phyloP scores from a whole-genome alignment of 345 rosid species.

The Isatis tinctoria region DNA sequence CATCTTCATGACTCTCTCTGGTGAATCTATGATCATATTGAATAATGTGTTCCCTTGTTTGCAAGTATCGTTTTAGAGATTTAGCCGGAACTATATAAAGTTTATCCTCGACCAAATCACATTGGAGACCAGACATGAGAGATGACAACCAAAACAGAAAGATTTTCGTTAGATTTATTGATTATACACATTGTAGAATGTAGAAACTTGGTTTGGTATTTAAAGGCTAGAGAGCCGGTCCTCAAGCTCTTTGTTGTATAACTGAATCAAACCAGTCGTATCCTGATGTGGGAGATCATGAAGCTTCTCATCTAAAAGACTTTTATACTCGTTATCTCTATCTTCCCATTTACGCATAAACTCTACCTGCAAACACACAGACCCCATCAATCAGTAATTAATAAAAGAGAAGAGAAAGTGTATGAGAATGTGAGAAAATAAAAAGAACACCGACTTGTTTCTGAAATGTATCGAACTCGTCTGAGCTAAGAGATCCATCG shows the following conservation, averaged over 20 bases:
- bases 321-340: conserved; percentile 54
- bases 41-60: not conserved
- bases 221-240: conserved; percentile 44
- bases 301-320: conserved; percentile 63
- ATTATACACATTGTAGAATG: not conserved
- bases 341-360: conserved; percentile 66
- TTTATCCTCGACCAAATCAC: not conserved
- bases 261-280: conserved; percentile 51
- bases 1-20: too few relatives aligned
- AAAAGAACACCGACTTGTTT: conserved; percentile 51
- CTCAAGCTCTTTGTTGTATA: conserved; percentile 57
- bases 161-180: not conserved
- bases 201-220: conserved; percentile 8
- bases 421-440: not conserved
- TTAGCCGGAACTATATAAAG: not conserved
- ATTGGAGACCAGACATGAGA: not conserved
- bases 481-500: conserved; percentile 90
- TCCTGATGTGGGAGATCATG: conserved; percentile 37
- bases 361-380: conserved; percentile 52
- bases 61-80: too few relatives aligned
- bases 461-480: conserved; percentile 78
- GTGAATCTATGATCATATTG: not conserved
- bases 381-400: not conserved
- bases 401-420: not conserved
- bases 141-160: not conserved